phyloP scores from a whole-genome alignment of 129 eudicot genomes.

The Heracleum sosnowskyi region DNA sequence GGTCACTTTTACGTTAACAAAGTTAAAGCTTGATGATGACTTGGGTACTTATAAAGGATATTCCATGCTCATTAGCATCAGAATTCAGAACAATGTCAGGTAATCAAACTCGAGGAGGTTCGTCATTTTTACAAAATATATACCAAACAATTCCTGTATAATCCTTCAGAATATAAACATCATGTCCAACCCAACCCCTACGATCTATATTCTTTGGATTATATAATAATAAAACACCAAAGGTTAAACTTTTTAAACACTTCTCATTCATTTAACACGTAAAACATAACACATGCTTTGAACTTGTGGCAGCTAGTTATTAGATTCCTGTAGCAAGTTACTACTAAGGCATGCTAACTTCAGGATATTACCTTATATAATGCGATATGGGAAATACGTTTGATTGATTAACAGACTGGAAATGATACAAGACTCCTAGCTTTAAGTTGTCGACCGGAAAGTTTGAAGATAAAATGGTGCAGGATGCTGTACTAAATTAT shows the following conservation, averaged over 20 bases:
- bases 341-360: not conserved
- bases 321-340: not conserved
- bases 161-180: not conserved
- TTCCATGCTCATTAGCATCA: not conserved
- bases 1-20: not conserved
- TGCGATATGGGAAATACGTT: not conserved
- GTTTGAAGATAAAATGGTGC: not conserved
- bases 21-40: not conserved
- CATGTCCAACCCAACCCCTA: not conserved
- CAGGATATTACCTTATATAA: not conserved
- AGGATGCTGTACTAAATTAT: constrained; percentile 3
- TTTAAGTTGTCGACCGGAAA: not conserved
- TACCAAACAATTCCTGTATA: not conserved
- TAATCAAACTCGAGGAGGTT: not conserved
- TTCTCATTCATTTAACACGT: not conserved
- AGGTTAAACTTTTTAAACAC: not conserved
- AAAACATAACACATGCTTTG: not conserved
- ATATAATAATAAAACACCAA: not conserved
- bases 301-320: not conserved
- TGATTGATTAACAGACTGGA: not conserved
- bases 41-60: not conserved
- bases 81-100: not conserved
- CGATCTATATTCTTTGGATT: not conserved
- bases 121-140: not conserved
- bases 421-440: not conserved